Base-by-base conservation (phyloP, 352 stramenopile genomes). In the Globisporangium ultimum region DNA sequence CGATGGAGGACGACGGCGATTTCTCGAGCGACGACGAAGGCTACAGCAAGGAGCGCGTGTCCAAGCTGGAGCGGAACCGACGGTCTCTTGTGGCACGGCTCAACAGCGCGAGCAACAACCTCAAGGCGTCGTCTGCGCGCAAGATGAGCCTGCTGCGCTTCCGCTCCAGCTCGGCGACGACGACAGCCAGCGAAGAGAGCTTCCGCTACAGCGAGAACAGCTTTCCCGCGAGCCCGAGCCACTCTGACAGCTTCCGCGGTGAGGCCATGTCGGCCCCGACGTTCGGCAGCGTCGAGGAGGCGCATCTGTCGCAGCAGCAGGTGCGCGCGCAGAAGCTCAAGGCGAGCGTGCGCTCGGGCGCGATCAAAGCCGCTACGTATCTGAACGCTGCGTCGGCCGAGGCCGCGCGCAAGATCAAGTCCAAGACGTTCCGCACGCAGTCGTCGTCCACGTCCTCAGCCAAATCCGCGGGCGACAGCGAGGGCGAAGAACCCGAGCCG, bases 21-120 rank as follows among this genome's bases (percentile, higher is more conserved):
- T 88, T 88, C 40, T 88, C 80, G 3, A 85, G 77, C 55, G 77
- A 87, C 24, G 73, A 86, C 46, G 73, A 81, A 47, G 77, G 71
- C 36, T 87, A 76, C 55, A 67, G 57, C 43, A 60, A 42, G 11
- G 42, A 67, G 59, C 36, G 67, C 64, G 64, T 43, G 63, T 22
- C 66, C 67, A 64, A 51, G 41, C 22, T 61, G 41, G 34, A 55
- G 52, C 10, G 53, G 11, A 61, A 14, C 55, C 60, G 54, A 61
- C 52, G 63, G 53, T 70, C 63, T 60, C 63, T 46, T 68, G 68
- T 21, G 61, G 69, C 24, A 59, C 65, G 49, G 48, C 67, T 59
- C 61, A 55, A 65, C 55, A n/a, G 63, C 59, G 20, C 67, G 28
- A 36, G 28, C 66, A 50, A 55, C 64, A 64, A 55, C 61, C 18